These are phyloP conservation scores for Dorcoceras hygrometricum DNA, from an alignment of 257 asterid species.

Conservation along the genomic window DNA sequence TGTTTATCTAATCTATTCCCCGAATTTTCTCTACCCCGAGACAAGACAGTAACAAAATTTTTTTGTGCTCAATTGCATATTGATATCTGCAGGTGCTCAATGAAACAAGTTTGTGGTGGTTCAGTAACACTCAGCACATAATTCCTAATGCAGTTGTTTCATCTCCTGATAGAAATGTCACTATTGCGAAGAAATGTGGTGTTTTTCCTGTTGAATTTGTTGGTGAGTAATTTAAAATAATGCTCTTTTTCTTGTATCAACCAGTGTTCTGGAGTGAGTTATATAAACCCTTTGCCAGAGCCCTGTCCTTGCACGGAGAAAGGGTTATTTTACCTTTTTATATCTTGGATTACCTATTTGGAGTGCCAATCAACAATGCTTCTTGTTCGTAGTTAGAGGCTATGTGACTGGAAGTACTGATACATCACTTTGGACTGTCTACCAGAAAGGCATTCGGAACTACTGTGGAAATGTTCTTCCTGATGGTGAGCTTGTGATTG, in stretches of 20 bases:
- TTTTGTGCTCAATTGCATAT: conserved; percentile 11
- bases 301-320: not conserved
- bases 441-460: conserved; percentile 68
- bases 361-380: conserved; percentile 22
- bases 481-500: conserved; percentile 60
- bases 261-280: not conserved
- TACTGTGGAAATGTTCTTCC: conserved; percentile 93
- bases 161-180: conserved; percentile 80
- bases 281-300: not conserved
- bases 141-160: conserved; percentile 78
- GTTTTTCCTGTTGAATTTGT: conserved; percentile 98
- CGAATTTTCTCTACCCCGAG: conserved; percentile 5
- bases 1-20: not conserved
- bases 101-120: conserved; percentile 96
- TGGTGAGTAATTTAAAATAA: conserved; percentile 48
- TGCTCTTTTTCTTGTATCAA: conserved; percentile 3
- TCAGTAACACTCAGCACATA: conserved; percentile 73
- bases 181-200: conserved; percentile 90
- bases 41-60: conserved; percentile 1
- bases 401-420: conserved; percentile 97
- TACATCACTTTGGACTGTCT: conserved; percentile 95
- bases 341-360: conserved; percentile 5
- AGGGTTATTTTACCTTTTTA: not conserved
- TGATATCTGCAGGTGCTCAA: conserved; percentile 66
- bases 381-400: conserved; percentile 64